Evolutionary conservation across 768 basidiomycete genomes (phyloP).

Genomic region (Coprinopsis marcescibilis): DNA sequence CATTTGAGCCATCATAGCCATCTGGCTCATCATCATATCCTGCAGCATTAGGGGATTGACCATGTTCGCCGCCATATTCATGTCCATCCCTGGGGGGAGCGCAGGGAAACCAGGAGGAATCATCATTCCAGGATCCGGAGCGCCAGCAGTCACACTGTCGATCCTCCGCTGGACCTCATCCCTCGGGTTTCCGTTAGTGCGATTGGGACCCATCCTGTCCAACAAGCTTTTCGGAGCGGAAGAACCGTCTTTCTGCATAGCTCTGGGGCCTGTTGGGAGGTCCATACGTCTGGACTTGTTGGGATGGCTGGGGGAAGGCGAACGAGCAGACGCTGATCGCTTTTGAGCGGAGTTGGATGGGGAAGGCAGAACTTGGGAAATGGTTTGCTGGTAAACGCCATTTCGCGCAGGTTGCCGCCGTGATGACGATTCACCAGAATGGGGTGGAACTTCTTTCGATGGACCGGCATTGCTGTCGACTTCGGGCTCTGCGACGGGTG

Average conservation of each 20-base stretch:
- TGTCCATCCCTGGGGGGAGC: conserved; percentile 46
- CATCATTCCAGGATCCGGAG: conserved; percentile 54
- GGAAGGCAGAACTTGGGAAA: conserved; percentile 57
- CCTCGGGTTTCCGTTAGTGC: conserved; percentile 34
- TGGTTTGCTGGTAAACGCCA: conserved; percentile 67
- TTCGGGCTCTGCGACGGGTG: conserved; percentile 16
- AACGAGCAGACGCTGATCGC: conserved; percentile 59
- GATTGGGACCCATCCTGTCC: conserved; percentile 66
- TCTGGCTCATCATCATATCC: conserved; percentile 89
- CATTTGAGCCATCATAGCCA: conserved; percentile 93
- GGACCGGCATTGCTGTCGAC: conserved; percentile 15
- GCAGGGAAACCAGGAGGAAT: conserved; percentile 42
- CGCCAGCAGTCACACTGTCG: conserved; percentile 64
- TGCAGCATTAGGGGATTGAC: conserved; percentile 71
- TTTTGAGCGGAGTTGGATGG: conserved; percentile 50
- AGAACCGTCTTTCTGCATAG: conserved; percentile 51
- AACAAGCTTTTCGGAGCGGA: conserved; percentile 58
- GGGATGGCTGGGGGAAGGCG: conserved; percentile 59
- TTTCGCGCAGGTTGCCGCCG: conserved; percentile 46
- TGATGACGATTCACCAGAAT: conserved; percentile 31
- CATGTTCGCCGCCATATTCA: conserved; percentile 51
- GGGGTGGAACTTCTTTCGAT: conserved; percentile 26
- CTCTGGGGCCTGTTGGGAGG: conserved; percentile 79
- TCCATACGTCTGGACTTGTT: conserved; percentile 72
- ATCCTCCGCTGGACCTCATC: conserved; percentile 79